Conservation (phyloP, 352 stramenopile species). For the Pythium aristosporum region DNA sequence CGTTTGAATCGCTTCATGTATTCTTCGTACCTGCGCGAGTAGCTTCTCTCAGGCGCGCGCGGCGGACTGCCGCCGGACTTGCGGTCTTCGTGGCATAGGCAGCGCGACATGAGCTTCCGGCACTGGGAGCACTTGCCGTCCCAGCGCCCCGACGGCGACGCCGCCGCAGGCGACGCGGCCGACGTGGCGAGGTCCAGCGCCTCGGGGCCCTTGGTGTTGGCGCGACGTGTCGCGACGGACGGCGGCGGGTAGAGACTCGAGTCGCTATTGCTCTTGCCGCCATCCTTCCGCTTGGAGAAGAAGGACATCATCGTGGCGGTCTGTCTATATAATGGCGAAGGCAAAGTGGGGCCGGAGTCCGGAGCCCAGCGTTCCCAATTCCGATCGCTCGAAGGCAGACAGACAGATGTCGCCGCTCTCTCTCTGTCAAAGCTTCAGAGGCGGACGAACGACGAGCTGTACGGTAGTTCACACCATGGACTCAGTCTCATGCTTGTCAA, state of each 20-base stretch:
- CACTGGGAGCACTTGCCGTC: conserved; percentile 29
- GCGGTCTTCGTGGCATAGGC: conserved; percentile 26
- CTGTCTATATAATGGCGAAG: neutral
- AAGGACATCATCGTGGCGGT: conserved; percentile 20
- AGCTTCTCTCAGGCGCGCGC: neutral
- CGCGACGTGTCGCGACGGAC: conserved; percentile 2
- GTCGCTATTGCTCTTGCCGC: conserved; percentile 27
- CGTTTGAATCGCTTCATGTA: neutral
- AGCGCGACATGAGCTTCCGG: conserved; percentile 33
- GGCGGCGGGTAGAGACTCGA: conserved; percentile 24
- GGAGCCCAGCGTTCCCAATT: no score
- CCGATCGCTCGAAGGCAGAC: neutral
- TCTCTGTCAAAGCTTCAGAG: conserved; percentile 1
- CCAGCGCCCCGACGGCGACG: conserved; percentile 8
- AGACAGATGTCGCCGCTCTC: conserved; percentile 4
- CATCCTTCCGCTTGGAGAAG: conserved; percentile 27
- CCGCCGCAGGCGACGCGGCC: neutral
- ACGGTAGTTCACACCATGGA: no score
- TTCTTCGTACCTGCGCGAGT: conserved; percentile 1
- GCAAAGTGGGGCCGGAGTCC: neutral
- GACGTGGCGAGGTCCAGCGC: conserved; percentile 13
- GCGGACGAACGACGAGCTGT: neutral
- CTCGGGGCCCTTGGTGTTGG: conserved; percentile 2
- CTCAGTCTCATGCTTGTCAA: neutral
- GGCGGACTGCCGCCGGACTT: neutral